Evolutionary conservation across 371 early-diverging fungal species (phyloP).

Genomic region (Mucor plumbeus): DNA sequence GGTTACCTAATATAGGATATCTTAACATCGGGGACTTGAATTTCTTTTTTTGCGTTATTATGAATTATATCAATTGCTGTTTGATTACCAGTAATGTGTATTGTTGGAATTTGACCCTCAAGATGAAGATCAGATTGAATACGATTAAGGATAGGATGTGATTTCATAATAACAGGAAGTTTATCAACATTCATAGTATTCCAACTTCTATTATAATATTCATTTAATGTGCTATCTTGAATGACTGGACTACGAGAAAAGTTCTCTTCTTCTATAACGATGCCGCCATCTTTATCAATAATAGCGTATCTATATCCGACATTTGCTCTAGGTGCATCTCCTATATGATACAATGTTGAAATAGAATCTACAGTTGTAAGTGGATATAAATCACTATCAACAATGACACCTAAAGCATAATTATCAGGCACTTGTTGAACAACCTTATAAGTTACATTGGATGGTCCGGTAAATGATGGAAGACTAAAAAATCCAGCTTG

Average conservation of each 20-base stretch:
- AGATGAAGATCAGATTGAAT: slow-evolving; percentile 25
- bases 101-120: slow-evolving; percentile 32
- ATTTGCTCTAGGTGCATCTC: slow-evolving; percentile 18
- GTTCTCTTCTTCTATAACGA: slow-evolving; percentile 17
- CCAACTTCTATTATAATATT: slow-evolving; percentile 33
- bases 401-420: slow-evolving; percentile 15
- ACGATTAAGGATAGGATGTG: slow-evolving; percentile 23
- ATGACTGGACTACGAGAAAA: slow-evolving; percentile 17
- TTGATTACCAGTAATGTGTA: slow-evolving; percentile 27
- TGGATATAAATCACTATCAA: slow-evolving; percentile 20
- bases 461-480: background rate
- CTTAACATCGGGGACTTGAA: slow-evolving; percentile 17
- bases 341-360: slow-evolving; percentile 15
- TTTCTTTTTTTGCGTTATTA: slow-evolving; percentile 22
- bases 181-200: slow-evolving; percentile 3
- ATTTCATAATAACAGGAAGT: slow-evolving; percentile 16
- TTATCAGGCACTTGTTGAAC: slow-evolving; percentile 5
- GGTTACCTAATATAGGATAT: slow-evolving; percentile 41
- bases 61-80: slow-evolving; percentile 32
- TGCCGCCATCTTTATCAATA: background rate
- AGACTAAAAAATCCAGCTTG: background rate
- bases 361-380: background rate
- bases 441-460: slow-evolving; percentile 22
- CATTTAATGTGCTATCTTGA: slow-evolving; percentile 13
- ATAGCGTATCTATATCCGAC: slow-evolving; percentile 21